phyloP scores from a whole-genome alignment of 257 asterid species.

The Solanum stenotomum region DNA sequence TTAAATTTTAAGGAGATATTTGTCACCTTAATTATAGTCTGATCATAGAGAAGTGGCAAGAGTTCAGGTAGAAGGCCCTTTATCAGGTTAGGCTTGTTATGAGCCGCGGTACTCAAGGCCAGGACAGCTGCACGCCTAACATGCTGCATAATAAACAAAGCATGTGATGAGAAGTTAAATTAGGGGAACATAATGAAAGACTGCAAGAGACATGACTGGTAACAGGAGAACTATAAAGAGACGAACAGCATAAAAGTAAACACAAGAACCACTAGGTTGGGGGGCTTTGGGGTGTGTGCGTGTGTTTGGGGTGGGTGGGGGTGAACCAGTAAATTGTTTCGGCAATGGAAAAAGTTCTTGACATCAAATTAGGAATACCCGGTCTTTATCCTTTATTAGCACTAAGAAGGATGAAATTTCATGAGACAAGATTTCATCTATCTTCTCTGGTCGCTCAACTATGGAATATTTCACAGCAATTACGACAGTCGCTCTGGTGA shows the following conservation, averaged over 20 bases:
- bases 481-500: conserved; percentile 94
- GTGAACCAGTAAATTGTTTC: neutral
- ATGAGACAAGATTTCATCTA: conserved; percentile 74
- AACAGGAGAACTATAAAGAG: neutral
- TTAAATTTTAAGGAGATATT: neutral
- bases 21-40: conserved; percentile 81
- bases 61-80: conserved; percentile 82
- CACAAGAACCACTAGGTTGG: neutral
- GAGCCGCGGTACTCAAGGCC: conserved; percentile 99
- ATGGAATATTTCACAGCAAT: conserved; percentile 88
- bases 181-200: neutral
- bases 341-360: neutral
- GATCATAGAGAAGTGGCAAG: conserved; percentile 92
- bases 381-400: conserved; percentile 87
- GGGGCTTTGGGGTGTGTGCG: neutral
- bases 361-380: conserved; percentile 42
- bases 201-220: neutral
- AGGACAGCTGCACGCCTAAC: conserved; percentile 98
- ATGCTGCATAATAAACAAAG: conserved; percentile 54
- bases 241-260: neutral
- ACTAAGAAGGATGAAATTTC: conserved; percentile 86
- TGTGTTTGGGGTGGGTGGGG: neutral
- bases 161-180: conserved; percentile 1
- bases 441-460: conserved; percentile 93
- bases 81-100: conserved; percentile 88